Evolutionary conservation across 441 rosid genomes (phyloP).

Genomic region (Dalechampia spathulata): DNA sequence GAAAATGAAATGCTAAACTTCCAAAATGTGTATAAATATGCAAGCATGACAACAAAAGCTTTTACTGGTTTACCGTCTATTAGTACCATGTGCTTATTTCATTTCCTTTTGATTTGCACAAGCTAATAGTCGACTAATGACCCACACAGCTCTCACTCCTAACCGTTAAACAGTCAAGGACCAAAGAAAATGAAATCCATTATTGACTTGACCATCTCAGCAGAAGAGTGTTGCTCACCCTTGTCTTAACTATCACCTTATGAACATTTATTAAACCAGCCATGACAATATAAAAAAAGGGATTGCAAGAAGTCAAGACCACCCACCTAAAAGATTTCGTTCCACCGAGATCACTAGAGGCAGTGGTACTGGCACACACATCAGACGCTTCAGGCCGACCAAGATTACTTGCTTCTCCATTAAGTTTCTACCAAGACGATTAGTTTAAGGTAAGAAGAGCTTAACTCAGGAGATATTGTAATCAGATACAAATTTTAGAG

Average conservation of each 20-base stretch:
- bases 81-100: too few relatives aligned
- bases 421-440: slow-evolving; percentile 63
- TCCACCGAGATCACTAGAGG: slow-evolving; percentile 33
- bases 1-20: too few relatives aligned
- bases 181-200: too few relatives aligned
- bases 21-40: too few relatives aligned
- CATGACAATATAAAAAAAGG: not conserved
- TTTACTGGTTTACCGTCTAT: too few relatives aligned
- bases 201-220: too few relatives aligned
- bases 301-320: not conserved
- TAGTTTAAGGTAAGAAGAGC: slow-evolving; percentile 18
- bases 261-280: not conserved
- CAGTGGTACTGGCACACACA: slow-evolving; percentile 22
- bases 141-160: too few relatives aligned
- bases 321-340: slow-evolving; percentile 41
- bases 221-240: too few relatives aligned
- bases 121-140: too few relatives aligned
- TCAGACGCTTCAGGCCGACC: slow-evolving; percentile 36
- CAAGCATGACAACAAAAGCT: too few relatives aligned
- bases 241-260: not conserved
- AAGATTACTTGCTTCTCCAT: slow-evolving; percentile 40
- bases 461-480: slow-evolving; percentile 12
- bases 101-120: too few relatives aligned
- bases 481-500: slow-evolving; percentile 11
- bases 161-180: too few relatives aligned